phyloP scores from a whole-genome alignment of 2,329 filamentous ascomycete species.

The Sordariomycetes sp. region DNA sequence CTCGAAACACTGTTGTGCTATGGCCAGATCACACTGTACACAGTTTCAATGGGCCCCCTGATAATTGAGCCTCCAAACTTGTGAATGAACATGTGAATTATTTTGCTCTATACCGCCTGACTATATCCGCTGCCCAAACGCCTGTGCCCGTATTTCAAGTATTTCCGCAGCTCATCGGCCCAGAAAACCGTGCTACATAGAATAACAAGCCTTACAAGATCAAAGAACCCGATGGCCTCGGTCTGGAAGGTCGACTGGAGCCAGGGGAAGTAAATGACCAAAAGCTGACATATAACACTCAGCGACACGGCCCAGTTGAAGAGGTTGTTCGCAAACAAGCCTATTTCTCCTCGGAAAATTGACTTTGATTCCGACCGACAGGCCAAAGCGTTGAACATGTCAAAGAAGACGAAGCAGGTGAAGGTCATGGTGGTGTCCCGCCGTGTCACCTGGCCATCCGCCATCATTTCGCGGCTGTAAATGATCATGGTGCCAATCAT shows the following conservation, averaged over 20 bases:
- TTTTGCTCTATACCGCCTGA: conserved; percentile 50
- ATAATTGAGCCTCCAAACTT: too few relatives aligned
- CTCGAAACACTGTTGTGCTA: too few relatives aligned
- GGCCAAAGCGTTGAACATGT: conserved; percentile 97
- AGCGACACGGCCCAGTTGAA: conserved; percentile 94
- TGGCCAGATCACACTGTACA: too few relatives aligned
- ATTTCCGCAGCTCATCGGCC: conserved; percentile 88
- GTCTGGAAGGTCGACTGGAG: conserved; percentile 95
- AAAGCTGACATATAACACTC: conserved; percentile 73
- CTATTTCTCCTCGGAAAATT: conserved; percentile 75
- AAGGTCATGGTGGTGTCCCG: conserved; percentile 99
- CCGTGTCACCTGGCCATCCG: conserved; percentile 73
- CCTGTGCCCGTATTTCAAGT: conserved; percentile 51
- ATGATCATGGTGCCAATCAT: conserved; percentile 87
- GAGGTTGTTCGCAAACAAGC: conserved; percentile 76
- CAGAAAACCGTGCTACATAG: conserved; percentile 90
- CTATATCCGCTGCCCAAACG: conserved; percentile 54
- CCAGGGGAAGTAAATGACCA: conserved; percentile 92
- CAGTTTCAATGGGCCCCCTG: too few relatives aligned
- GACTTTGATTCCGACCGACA: conserved; percentile 90
- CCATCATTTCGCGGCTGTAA: conserved; percentile 84
- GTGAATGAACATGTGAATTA: too few relatives aligned
- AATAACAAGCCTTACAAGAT: conserved; percentile 62
- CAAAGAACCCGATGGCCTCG: conserved; percentile 66
- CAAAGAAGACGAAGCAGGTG: conserved; percentile 96